Base-by-base conservation (phyloP, 2,329 filamentous ascomycete genomes). In the Pyrenophora teres region DNA sequence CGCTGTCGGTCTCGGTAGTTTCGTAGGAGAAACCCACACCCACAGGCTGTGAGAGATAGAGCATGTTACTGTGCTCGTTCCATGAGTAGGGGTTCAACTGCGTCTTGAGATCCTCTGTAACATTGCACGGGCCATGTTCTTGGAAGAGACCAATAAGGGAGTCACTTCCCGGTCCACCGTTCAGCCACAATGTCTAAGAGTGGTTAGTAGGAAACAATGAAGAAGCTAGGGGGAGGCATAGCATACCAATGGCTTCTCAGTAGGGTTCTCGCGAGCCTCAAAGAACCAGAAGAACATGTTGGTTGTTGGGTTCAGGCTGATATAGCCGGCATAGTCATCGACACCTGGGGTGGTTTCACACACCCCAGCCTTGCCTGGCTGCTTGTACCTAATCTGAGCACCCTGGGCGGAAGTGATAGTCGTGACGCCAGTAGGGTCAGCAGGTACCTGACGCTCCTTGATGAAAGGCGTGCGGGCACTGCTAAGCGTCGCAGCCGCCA, bases 101-200 rank as follows among this genome's bases (percentile, higher is more conserved):
- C 2, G 62, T 73, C 56, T 67, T 71, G 44, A 67, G 54, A 21
- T 71, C 70, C 38, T 76, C 70, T 15, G 76, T 75, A 6, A 64
- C 56, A 31, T 65, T 64, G 49, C 63, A 65, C 15, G 63, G 63
- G 3, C 63, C 63, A 41, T 63, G 57, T 40, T 67, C 69, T 44
- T 83, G 76, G 54, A 85, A 84, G 2, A 85, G 64, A 1, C 82
- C 81, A 52, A 84, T 80, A 64, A 85, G 72, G 8, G 78, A 81
- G 53, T 80, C 50, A 45, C 46, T 51, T 43, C 83, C 82, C 0
- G 80, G 80, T 0, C 80, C 80, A 16, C 81, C 81, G 50, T 82
- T 82, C 44, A 83, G 69, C 80, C 80, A 83, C 8, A 72, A 50
- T 0, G 80, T 82, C 46, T 51, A n/a, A 2, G 39, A 8, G 2